Evolutionary conservation across 306 rosid species (phyloP), one percentile per base, ranked within the genome.

Genomic region (Erythrophleum fordii): DNA sequence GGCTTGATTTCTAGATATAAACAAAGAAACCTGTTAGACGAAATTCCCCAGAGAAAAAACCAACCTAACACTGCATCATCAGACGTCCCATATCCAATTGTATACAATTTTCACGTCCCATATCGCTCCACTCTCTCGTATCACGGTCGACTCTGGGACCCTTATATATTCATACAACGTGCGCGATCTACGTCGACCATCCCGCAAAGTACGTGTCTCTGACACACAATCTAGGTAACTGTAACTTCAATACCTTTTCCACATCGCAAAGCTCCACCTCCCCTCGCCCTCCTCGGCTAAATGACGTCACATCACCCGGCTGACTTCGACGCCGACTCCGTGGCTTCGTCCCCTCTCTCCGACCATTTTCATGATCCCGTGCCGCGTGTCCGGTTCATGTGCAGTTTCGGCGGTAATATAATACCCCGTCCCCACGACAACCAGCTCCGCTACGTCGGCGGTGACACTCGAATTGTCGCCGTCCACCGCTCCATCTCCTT

Each of bases 321-420:
- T 2, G 98, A 92, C 66, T 45, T 83, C 12, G 97, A 95, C 70
- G 72, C 83, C 13, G 97, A 96, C 81, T 93, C 99, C 1, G 87
- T 87, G 7, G 78, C 92, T 10, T 90, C 98, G 2, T 88, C 97
- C 28, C 99, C 99, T 3, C 92, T 97, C 76, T 90, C 93, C 22
- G 98, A 89, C 46, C 68, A 78, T 72, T 84, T 79, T 25, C 82
- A 83, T 23, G 93, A 91, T 5, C 77, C 58, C 0, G 83, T 77
- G 12, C 41, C 90, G 5, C 97, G 90, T 11, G 90, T 88, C 68
- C 92, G 98, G 14, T 90, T 96, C 85, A 96, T 96, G 99, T 93
- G 98, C 87, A 96, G 99, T 83, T 96, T 93, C 81, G 98, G 98
- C 79, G 99, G 98, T 75, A 88, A 89, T 77, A 96, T 96, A 83